These are phyloP conservation scores for Sporisorium iseilematis-ciliati DNA, from an alignment of 1,284 basidiomycete species.

Conservation along the genomic window DNA sequence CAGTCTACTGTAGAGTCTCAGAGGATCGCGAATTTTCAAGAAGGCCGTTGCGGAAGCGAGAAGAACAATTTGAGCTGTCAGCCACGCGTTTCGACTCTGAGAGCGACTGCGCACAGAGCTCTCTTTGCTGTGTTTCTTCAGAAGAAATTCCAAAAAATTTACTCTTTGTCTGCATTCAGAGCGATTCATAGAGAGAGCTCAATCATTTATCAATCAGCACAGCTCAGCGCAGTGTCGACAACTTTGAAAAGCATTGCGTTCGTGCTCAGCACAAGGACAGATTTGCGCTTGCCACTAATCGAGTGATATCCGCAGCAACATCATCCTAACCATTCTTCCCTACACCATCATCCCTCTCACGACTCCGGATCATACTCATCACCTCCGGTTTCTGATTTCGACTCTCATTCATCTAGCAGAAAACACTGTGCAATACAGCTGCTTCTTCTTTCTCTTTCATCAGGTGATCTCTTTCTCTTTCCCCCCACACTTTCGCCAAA, in stretches of 20 bases:
- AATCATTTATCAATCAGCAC: not conserved
- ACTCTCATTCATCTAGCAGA: not conserved
- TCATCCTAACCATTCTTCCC: not conserved
- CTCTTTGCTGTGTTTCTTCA: conserved; percentile 21
- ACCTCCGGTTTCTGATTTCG: conserved; percentile 1
- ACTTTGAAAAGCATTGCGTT: not conserved
- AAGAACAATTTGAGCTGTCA: conserved; percentile 21
- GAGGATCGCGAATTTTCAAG: conserved; percentile 39
- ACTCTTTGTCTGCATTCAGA: not conserved
- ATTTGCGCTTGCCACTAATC: conserved; percentile 6
- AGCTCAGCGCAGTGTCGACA: conserved; percentile 1
- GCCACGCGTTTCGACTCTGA: not conserved
- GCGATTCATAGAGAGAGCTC: too few species aligned
- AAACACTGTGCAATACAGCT: conserved; percentile 14
- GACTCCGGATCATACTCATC: conserved; percentile 9
- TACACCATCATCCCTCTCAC: conserved; percentile 1
- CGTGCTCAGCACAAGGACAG: conserved; percentile 5
- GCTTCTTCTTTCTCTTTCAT: conserved; percentile 1
- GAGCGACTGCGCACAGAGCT: conserved; percentile 2
- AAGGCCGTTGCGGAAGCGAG: conserved; percentile 45
- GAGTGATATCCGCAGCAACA: conserved; percentile 3
- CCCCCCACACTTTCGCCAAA: conserved; percentile 6
- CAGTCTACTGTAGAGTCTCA: too few species aligned
- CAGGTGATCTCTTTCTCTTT: not conserved
- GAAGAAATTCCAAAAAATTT: conserved; percentile 31